Conservation (phyloP, 1,284 basidiomycete genomes). For the Filobasidium uniguttulatum region DNA sequence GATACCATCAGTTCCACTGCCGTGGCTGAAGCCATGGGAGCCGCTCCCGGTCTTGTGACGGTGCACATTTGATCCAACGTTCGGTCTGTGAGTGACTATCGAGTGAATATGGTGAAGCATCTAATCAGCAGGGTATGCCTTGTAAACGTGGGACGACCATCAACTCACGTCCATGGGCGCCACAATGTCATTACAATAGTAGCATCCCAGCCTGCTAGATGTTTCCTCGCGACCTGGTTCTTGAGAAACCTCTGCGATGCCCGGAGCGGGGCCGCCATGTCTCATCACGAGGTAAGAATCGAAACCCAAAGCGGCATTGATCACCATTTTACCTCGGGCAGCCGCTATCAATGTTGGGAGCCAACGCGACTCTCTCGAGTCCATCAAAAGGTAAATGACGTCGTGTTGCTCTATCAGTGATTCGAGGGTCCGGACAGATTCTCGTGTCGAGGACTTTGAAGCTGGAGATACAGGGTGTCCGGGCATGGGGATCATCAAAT, state of each 20-base stretch:
- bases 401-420: constrained; percentile 70
- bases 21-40: constrained; percentile 76
- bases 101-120: neutral
- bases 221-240: constrained; percentile 1
- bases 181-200: constrained; percentile 97
- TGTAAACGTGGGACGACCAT: neutral
- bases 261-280: constrained; percentile 49
- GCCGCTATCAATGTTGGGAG: constrained; percentile 78
- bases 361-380: constrained; percentile 92
- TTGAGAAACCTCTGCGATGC: constrained; percentile 26
- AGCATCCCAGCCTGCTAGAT: constrained; percentile 57
- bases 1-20: constrained; percentile 87
- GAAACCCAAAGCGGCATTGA: constrained; percentile 92
- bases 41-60: constrained; percentile 89
- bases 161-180: constrained; percentile 76
- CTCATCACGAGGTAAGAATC: constrained; percentile 96
- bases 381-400: constrained; percentile 89
- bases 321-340: constrained; percentile 74
- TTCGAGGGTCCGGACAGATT: constrained; percentile 60
- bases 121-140: neutral
- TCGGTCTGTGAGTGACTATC: constrained; percentile 75
- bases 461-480: constrained; percentile 68
- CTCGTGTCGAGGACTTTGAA: constrained; percentile 43
- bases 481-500: constrained; percentile 86
- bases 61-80: constrained; percentile 99